phyloP scores from a whole-genome alignment of 352 stramenopile genomes.

The Globisporangium nodosum region DNA sequence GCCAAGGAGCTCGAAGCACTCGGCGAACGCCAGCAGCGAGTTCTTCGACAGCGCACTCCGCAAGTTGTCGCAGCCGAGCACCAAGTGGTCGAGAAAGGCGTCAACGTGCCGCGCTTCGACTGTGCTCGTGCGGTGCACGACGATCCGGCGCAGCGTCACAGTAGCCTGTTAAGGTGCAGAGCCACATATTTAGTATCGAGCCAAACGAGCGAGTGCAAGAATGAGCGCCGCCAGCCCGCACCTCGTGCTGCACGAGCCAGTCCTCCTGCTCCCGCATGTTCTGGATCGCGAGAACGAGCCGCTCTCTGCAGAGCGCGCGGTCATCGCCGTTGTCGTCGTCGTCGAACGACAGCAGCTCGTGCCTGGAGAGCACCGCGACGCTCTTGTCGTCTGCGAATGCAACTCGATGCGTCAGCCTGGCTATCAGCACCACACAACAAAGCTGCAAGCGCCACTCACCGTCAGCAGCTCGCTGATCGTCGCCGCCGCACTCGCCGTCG shows the following conservation, averaged over 20 bases:
- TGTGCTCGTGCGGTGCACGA: constrained; percentile 43
- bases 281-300: constrained; percentile 20
- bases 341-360: constrained; percentile 29
- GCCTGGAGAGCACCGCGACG: constrained; percentile 29
- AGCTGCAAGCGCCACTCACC: background rate
- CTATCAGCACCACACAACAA: background rate
- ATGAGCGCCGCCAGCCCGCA: background rate
- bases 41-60: constrained; percentile 71
- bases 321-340: constrained; percentile 4
- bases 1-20: constrained; percentile 51
- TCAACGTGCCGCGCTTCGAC: constrained; percentile 20
- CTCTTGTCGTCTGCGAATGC: constrained; percentile 34
- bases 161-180: constrained; percentile 23
- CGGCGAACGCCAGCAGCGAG: constrained; percentile 45
- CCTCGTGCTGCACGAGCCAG: constrained; percentile 64
- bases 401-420: background rate
- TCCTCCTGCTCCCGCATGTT: constrained; percentile 29
- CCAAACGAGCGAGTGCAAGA: background rate
- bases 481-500: constrained; percentile 1
- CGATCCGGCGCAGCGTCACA: constrained; percentile 33
- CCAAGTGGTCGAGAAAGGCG: constrained; percentile 27
- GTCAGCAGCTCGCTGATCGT: constrained; percentile 2
- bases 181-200: background rate
- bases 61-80: constrained; percentile 49
- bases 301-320: background rate